Evolutionary conservation across 768 basidiomycete genomes (phyloP).

Genomic region (Amyloporia xantha): DNA sequence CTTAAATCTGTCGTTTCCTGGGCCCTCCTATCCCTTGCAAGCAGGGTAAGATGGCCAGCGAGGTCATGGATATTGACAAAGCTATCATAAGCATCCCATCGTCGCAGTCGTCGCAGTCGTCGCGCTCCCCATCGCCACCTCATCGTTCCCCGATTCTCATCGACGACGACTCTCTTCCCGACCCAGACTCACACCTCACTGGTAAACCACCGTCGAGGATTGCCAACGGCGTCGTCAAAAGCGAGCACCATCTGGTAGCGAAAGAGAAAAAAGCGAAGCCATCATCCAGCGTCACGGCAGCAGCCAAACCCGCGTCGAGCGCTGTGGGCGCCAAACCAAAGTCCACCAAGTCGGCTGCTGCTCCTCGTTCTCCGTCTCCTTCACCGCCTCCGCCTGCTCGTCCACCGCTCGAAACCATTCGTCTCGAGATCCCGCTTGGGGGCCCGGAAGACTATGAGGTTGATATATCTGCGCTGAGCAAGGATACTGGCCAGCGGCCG

Average conservation of each 20-base stretch:
- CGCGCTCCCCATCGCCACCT: slow-evolving; percentile 14
- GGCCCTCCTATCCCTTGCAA: not conserved
- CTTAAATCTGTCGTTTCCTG: slow-evolving; percentile 3
- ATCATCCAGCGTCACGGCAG: slow-evolving; percentile 18
- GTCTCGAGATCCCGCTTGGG: slow-evolving; percentile 63
- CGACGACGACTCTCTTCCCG: slow-evolving; percentile 12
- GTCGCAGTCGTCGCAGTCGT: slow-evolving; percentile 12
- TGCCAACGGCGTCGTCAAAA: slow-evolving; percentile 5
- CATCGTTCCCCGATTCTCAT: slow-evolving; percentile 16
- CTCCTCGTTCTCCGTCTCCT: slow-evolving; percentile 48
- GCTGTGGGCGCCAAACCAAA: slow-evolving; percentile 41
- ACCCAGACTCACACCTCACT: slow-evolving; percentile 1
- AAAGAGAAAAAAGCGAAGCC: slow-evolving; percentile 18
- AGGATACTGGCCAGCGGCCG: slow-evolving; percentile 58
- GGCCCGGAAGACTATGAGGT: slow-evolving; percentile 74
- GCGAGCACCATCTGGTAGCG: slow-evolving; percentile 5
- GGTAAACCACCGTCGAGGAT: slow-evolving; percentile 7
- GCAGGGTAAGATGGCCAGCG: slow-evolving; percentile 8
- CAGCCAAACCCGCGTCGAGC: slow-evolving; percentile 22
- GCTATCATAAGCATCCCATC: not conserved
- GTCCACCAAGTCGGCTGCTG: slow-evolving; percentile 36
- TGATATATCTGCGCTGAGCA: slow-evolving; percentile 51
- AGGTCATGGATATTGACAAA: slow-evolving; percentile 4
- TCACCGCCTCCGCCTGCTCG: slow-evolving; percentile 42
- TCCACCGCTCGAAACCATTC: slow-evolving; percentile 54